These are phyloP conservation scores for Xylariaceae sp. DNA, from an alignment of 2,329 filamentous ascomycete genomes.

Conservation along the genomic window DNA sequence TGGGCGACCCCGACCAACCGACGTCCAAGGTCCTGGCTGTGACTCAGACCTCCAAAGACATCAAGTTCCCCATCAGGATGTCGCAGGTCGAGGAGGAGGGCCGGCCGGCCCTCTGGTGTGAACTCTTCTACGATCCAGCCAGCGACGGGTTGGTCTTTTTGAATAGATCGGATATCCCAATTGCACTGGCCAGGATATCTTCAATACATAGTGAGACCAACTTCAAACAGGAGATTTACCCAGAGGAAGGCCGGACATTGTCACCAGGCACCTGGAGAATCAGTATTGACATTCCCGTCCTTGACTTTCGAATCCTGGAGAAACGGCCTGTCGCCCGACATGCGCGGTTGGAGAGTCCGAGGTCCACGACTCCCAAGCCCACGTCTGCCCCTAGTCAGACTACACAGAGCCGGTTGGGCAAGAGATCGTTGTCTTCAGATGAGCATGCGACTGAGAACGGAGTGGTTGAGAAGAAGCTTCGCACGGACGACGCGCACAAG, in stretches of 20 bases:
- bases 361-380: slow-evolving; percentile 22
- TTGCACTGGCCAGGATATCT: slow-evolving; percentile 44
- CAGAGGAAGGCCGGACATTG: slow-evolving; percentile 42
- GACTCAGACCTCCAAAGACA: slow-evolving; percentile 55
- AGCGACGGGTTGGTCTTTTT: slow-evolving; percentile 54
- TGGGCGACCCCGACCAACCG: slow-evolving; percentile 46
- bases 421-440: slow-evolving; percentile 45
- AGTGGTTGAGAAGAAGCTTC: slow-evolving; percentile 39
- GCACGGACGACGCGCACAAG: slow-evolving; percentile 30
- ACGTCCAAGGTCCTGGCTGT: slow-evolving; percentile 54
- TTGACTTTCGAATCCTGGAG: slow-evolving; percentile 55
- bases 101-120: slow-evolving; percentile 51
- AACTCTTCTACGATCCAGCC: slow-evolving; percentile 55
- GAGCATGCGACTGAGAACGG: slow-evolving; percentile 34
- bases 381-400: slow-evolving; percentile 28
- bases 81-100: slow-evolving; percentile 41
- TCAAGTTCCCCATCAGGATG: slow-evolving; percentile 55
- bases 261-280: slow-evolving; percentile 55
- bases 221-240: slow-evolving; percentile 42
- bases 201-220: slow-evolving; percentile 37
- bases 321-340: slow-evolving; percentile 45
- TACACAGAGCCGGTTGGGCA: slow-evolving; percentile 43
- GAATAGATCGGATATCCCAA: slow-evolving; percentile 51
- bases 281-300: slow-evolving; percentile 44
- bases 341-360: slow-evolving; percentile 28